Conservation (phyloP, 2,329 filamentous ascomycete species). For the Paecilomyces dactylethromorphus region DNA sequence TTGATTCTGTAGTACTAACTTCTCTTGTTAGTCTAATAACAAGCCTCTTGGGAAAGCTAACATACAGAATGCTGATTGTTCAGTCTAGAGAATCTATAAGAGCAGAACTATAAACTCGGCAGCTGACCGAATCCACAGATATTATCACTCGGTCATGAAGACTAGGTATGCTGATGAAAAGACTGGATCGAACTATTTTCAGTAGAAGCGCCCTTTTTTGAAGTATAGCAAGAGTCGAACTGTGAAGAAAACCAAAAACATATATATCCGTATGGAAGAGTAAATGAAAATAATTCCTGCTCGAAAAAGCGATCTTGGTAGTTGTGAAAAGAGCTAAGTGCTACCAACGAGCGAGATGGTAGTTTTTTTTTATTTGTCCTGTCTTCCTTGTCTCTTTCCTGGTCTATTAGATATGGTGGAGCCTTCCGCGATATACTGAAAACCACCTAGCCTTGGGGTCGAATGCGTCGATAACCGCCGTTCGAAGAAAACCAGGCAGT, state of each 20-base stretch:
- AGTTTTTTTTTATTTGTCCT: neutral
- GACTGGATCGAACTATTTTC: neutral
- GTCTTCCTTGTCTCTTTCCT: neutral
- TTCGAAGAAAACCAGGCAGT: neutral
- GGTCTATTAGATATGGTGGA: neutral
- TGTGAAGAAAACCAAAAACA: neutral
- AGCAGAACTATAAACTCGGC: neutral
- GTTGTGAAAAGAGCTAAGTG: neutral
- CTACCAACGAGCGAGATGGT: neutral
- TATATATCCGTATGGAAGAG: neutral
- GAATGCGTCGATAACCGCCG: neutral
- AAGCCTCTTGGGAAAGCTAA: neutral
- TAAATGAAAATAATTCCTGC: neutral
- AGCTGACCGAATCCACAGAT: neutral
- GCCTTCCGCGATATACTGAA: neutral
- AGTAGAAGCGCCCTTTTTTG: neutral
- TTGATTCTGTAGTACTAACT: neutral
- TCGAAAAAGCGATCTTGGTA: neutral
- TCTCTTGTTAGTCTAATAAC: neutral
- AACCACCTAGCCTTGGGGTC: neutral
- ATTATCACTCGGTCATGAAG: neutral
- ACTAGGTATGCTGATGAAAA: neutral
- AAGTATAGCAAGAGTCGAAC: neutral
- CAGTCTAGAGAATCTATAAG: neutral
- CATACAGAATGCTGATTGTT: neutral